These are phyloP conservation scores for Russula foetens DNA, from an alignment of 768 basidiomycete genomes.

Conservation along the genomic window DNA sequence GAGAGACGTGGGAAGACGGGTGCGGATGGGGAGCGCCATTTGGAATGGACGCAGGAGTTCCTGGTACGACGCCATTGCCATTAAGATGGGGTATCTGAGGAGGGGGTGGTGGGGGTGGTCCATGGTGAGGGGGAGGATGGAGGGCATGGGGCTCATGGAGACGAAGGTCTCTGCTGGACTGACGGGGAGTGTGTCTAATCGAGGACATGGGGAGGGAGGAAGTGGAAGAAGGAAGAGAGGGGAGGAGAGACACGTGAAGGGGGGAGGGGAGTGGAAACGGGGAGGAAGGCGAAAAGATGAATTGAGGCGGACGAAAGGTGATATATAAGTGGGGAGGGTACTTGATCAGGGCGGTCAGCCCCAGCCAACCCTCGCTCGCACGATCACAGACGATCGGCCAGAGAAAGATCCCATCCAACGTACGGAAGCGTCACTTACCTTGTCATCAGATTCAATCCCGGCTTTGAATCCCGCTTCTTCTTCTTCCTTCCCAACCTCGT, in stretches of 20 bases:
- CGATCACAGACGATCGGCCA: slow-evolving; percentile 58
- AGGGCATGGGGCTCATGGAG: slow-evolving; percentile 50
- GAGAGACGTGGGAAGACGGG: slow-evolving; percentile 33
- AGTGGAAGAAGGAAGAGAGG: slow-evolving; percentile 18
- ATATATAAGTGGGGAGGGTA: slow-evolving; percentile 28
- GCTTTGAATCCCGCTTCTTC: slow-evolving; percentile 27
- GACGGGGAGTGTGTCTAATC: slow-evolving; percentile 50
- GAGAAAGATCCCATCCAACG: slow-evolving; percentile 21
- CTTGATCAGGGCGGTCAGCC: slow-evolving; percentile 33
- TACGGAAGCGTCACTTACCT: slow-evolving; percentile 20
- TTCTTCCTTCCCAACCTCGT: slow-evolving; percentile 48
- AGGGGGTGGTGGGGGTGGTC: slow-evolving; percentile 34
- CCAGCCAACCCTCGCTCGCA: slow-evolving; percentile 39
- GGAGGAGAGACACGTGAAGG: slow-evolving; percentile 24
- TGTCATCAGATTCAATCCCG: slow-evolving; percentile 23
- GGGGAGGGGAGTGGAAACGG: slow-evolving; percentile 26
- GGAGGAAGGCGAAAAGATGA: slow-evolving; percentile 25
- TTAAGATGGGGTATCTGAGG: slow-evolving; percentile 44
- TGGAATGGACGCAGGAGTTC: slow-evolving; percentile 34
- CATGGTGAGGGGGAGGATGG: slow-evolving; percentile 36
- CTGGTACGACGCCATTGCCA: slow-evolving; percentile 39
- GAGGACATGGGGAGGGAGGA: slow-evolving; percentile 40
- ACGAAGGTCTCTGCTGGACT: slow-evolving; percentile 51
- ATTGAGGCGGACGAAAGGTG: slow-evolving; percentile 20
- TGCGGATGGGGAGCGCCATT: slow-evolving; percentile 37